Conservation (phyloP, 257 asterid genomes). For the Cynanchum wilfordii region DNA sequence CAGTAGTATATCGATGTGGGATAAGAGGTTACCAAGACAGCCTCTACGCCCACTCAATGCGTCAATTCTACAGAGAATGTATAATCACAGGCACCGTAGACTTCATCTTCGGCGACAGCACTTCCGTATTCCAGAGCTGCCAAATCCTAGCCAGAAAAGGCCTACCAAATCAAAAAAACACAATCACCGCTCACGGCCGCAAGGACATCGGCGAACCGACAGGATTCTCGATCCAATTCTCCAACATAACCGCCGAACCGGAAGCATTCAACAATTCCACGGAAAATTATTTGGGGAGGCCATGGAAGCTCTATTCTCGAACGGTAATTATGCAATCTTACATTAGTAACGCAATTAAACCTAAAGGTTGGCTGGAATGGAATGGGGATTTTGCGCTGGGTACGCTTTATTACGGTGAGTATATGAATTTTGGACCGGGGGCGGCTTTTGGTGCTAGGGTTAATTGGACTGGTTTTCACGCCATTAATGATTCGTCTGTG, state of each 20-base stretch:
- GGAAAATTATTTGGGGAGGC: slow-evolving; percentile 47
- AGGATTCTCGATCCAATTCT: slow-evolving; percentile 51
- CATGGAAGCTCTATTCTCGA: slow-evolving; percentile 47
- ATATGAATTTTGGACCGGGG: slow-evolving; percentile 47
- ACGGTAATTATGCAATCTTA: slow-evolving; percentile 52
- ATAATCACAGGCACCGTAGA: slow-evolving; percentile 50
- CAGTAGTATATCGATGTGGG: slow-evolving; percentile 49
- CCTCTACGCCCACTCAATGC: slow-evolving; percentile 46
- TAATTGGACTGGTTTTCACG: slow-evolving; percentile 51
- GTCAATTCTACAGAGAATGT: slow-evolving; percentile 57
- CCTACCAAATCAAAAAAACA: slow-evolving; percentile 47
- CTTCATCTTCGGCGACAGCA: slow-evolving; percentile 51
- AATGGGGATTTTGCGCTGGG: slow-evolving; percentile 34
- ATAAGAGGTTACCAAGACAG: slow-evolving; percentile 54
- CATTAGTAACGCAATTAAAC: slow-evolving; percentile 37
- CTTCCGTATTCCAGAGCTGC: slow-evolving; percentile 45
- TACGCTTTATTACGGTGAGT: slow-evolving; percentile 48
- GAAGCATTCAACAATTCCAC: slow-evolving; percentile 33
- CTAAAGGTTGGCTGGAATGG: slow-evolving; percentile 66
- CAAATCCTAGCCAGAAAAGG: slow-evolving; percentile 41
- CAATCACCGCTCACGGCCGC: slow-evolving; percentile 60
- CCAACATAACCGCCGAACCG: slow-evolving; percentile 37
- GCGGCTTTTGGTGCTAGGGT: slow-evolving; percentile 36
- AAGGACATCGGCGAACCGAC: slow-evolving; percentile 26
- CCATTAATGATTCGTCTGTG: slow-evolving; percentile 29